Base-by-base conservation (phyloP, 163 green algal genomes). In the Scenedesmus sp. region DNA sequence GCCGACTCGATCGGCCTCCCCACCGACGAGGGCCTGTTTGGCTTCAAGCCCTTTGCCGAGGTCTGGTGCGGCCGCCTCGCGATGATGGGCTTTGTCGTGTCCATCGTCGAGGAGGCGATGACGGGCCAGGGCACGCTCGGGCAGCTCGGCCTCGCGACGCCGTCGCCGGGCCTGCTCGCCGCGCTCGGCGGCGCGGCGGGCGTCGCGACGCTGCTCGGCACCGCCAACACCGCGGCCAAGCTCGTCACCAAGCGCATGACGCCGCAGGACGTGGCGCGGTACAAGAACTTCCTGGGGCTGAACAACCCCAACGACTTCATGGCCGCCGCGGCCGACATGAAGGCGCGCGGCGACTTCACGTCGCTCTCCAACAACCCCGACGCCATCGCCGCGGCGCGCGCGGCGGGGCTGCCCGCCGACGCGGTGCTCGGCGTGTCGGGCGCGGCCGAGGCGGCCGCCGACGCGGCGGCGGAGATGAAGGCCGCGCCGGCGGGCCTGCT, bases 21-120 rank as follows among this genome's bases (percentile, higher is more conserved):
- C 3, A 88, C 86, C 5, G 77, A 89, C 11, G 90, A 93, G 56
- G 88, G 88, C 26, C 70, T 88, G 10, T 93, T 94, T 60, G 90
- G 90, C 20, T 94, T 94, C 84, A 89, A 83, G 22, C 90, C 90
- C 14, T 93, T 93, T 70, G 60, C 80, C 17, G 90, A 94, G 84
- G 75, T 87, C 28, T 94, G 87, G 87, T 83, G 86, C 0, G 88
- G 88, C 18, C 84, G 90, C 24, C 85, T 90, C 64, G 87, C 88
- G 10, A 93, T 93, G 90, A 78, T 90, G 39, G 89, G 88, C 50
- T 93, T 92, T 75, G 65, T 90, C 7, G 79, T 80, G 20, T 73
- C n/a, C 36, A 83, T 92, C 22, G 75, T 87, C 13, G 86, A 80
- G 62, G 82, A 90, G 78, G 84, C 83, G 47, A 60, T 56, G 17